phyloP scores from a whole-genome alignment of 495 filamentous ascomycete genomes.

The Aspergillus cavernicola region DNA sequence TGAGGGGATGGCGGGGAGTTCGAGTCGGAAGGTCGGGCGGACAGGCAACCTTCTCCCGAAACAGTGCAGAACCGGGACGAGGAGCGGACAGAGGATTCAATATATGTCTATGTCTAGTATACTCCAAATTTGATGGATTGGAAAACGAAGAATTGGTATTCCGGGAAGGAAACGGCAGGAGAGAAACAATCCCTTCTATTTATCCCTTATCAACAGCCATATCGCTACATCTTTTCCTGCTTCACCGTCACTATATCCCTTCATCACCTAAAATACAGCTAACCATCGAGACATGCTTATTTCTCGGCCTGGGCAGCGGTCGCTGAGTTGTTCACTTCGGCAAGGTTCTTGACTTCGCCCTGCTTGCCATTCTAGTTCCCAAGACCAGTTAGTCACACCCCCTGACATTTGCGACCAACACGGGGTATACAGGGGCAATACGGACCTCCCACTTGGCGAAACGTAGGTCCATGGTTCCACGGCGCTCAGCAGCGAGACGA shows the following conservation, averaged over 20 bases:
- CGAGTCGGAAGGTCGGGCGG: slow-evolving; percentile 25
- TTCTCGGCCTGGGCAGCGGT: slow-evolving; percentile 47
- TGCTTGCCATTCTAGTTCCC: slow-evolving; percentile 86
- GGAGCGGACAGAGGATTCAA: not conserved
- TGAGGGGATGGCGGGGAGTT: slow-evolving; percentile 18
- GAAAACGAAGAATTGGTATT: too few relatives aligned
- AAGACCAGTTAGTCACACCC: slow-evolving; percentile 21
- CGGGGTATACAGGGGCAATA: slow-evolving; percentile 16
- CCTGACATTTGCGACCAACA: slow-evolving; percentile 15
- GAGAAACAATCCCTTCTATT: slow-evolving; percentile 26
- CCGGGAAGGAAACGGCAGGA: not conserved
- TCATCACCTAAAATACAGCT: slow-evolving; percentile 21
- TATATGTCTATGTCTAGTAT: too few relatives aligned
- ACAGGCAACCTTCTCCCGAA: slow-evolving; percentile 24
- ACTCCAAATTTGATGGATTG: too few relatives aligned
- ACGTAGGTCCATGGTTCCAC: slow-evolving; percentile 83
- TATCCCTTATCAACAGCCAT: slow-evolving; percentile 22
- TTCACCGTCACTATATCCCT: slow-evolving; percentile 13
- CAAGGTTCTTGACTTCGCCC: slow-evolving; percentile 75
- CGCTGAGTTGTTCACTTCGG: slow-evolving; percentile 64
- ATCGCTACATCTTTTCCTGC: slow-evolving; percentile 39
- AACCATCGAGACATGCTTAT: slow-evolving; percentile 27
- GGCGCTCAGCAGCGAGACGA: slow-evolving; percentile 79
- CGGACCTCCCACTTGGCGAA: slow-evolving; percentile 97
- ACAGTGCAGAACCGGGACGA: slow-evolving; percentile 7